Conservation (phyloP, 2,329 filamentous ascomycete genomes). For the Microcyclospora pomicola region DNA sequence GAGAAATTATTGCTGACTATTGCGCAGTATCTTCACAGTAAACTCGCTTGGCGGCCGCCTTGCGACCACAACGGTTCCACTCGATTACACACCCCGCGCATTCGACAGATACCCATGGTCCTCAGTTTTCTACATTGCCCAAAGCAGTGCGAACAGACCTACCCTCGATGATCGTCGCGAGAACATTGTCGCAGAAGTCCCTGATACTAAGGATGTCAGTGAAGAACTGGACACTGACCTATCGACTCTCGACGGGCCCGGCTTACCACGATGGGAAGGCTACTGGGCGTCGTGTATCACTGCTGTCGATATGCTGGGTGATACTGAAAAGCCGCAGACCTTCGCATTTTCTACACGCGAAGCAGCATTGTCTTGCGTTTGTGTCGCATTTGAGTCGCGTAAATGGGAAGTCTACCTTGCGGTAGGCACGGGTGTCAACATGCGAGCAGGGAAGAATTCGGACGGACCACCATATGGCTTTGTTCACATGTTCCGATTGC, state of each 20-base stretch:
- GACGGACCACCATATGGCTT: slow-evolving; percentile 42
- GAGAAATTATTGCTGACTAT: slow-evolving; percentile 1
- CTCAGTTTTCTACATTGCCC: slow-evolving; percentile 84
- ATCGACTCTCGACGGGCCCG: slow-evolving; percentile 22
- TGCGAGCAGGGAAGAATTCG: slow-evolving; percentile 28
- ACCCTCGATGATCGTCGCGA: neutral
- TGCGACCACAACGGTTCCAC: slow-evolving; percentile 36
- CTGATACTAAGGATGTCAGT: no score
- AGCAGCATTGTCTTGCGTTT: slow-evolving; percentile 71
- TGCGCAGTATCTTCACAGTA: slow-evolving; percentile 61
- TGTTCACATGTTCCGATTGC: slow-evolving; percentile 84
- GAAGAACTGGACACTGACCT: slow-evolving; percentile 49
- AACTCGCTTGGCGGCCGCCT: slow-evolving; percentile 14
- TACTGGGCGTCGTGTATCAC: slow-evolving; percentile 96
- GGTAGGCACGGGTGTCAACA: slow-evolving; percentile 85
- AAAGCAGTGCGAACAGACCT: slow-evolving; percentile 65
- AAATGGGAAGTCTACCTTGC: slow-evolving; percentile 84
- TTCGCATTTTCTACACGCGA: slow-evolving; percentile 82
- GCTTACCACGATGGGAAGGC: slow-evolving; percentile 67
- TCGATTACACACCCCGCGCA: slow-evolving; percentile 81
- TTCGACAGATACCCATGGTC: slow-evolving; percentile 79
- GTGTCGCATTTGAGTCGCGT: slow-evolving; percentile 76
- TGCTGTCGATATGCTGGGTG: slow-evolving; percentile 62
- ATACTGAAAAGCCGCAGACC: slow-evolving; percentile 47
- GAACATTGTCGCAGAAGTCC: slow-evolving; percentile 2